Percentiles rank a stretch among this genome's conserved stretches.
These are phyloP conservation scores for Rhytidhysteron rufulum DNA, from an alignment of 2,329 filamentous ascomycete species.

Conservation along the genomic window DNA sequence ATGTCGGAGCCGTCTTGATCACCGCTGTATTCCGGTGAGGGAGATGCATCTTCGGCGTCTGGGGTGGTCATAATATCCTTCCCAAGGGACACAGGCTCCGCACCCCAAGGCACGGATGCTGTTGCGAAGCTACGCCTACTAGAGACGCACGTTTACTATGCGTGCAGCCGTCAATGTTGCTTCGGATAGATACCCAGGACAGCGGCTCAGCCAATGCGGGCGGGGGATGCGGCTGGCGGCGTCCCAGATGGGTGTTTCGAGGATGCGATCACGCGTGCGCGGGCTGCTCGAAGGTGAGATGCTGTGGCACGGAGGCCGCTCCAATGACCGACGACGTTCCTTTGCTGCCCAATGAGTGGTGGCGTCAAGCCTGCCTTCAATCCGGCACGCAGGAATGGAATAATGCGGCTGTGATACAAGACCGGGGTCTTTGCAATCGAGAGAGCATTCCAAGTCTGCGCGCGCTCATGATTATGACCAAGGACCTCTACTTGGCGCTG, in stretches of 20 bases:
- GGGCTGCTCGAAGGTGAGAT: constrained; percentile 33
- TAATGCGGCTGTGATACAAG: constrained; percentile 33
- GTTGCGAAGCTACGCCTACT: constrained; percentile 29
- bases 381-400: constrained; percentile 39
- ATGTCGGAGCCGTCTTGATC: constrained; percentile 42
- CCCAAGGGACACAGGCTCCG: constrained; percentile 21
- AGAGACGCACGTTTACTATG: constrained; percentile 40
- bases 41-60: constrained; percentile 45
- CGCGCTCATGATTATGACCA: constrained; percentile 10
- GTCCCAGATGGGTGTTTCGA: constrained; percentile 40
- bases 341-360: constrained; percentile 15
- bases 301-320: constrained; percentile 29
- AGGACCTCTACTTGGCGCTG: constrained; percentile 26
- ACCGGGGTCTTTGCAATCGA: constrained; percentile 34
- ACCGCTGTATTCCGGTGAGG: constrained; percentile 44
- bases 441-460: constrained; percentile 21
- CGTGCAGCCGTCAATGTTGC: constrained; percentile 36
- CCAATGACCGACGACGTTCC: constrained; percentile 17
- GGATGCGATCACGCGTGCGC: constrained; percentile 39
- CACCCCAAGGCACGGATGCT: constrained; percentile 28
- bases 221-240: constrained; percentile 25
- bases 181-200: constrained; percentile 26
- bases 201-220: constrained; percentile 36
- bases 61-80: constrained; percentile 47
- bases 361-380: constrained; percentile 18